Percentiles rank a stretch among this genome's conserved stretches.
phyloP scores from a whole-genome alignment of 176 grass and related monocot genomes.

The Puccinellia tenuiflora region DNA sequence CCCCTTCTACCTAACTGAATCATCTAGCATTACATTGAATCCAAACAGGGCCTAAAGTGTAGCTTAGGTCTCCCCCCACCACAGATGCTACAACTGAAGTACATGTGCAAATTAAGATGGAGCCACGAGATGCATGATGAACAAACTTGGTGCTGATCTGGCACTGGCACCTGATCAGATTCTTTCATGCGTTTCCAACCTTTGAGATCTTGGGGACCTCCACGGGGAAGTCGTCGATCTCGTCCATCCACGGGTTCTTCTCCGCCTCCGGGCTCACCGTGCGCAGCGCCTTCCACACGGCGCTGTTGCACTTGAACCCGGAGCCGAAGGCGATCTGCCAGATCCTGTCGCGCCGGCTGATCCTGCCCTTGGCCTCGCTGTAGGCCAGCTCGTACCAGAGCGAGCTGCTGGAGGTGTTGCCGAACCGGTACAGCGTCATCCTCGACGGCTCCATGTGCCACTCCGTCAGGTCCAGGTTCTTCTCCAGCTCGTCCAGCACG shows the following conservation, averaged over 20 bases:
- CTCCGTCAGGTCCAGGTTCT: slow-evolving; percentile 80
- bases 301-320: slow-evolving; percentile 98
- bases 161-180: neutral
- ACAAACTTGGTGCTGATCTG: neutral
- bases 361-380: slow-evolving; percentile 73
- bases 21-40: neutral
- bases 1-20: slow-evolving; percentile 26
- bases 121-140: neutral
- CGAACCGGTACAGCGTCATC: slow-evolving; percentile 87
- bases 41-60: neutral
- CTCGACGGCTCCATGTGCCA: slow-evolving; percentile 97
- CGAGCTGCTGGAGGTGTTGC: slow-evolving; percentile 92
- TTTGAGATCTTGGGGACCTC: slow-evolving; percentile 66
- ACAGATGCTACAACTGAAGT: slow-evolving; percentile 20
- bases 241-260: slow-evolving; percentile 88
- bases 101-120: slow-evolving; percentile 16
- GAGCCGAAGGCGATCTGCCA: slow-evolving; percentile 99
- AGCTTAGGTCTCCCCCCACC: neutral
- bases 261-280: slow-evolving; percentile 55
- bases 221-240: slow-evolving; percentile 78
- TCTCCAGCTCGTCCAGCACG: slow-evolving; percentile 85
- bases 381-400: slow-evolving; percentile 98
- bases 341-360: slow-evolving; percentile 65
- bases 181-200: slow-evolving; percentile 29
- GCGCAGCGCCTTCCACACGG: slow-evolving; percentile 76